Percentiles rank a stretch among this genome's conserved stretches.
Conservation (phyloP, 805 yeast genomes). For the Candida dajiaensis region DNA sequence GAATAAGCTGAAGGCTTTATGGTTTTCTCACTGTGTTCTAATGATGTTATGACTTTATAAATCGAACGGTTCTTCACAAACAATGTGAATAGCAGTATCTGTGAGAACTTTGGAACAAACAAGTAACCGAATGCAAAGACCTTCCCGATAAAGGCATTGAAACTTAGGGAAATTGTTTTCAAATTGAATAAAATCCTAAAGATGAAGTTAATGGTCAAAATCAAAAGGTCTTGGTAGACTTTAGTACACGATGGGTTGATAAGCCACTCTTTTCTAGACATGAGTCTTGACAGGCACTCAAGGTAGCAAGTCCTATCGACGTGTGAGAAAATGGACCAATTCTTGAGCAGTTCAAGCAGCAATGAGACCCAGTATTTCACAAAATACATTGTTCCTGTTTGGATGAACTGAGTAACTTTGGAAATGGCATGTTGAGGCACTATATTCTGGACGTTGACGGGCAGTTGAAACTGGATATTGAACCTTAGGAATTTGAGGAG, state of each 20-base stretch:
- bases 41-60: constrained; percentile 20
- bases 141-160: constrained; percentile 50
- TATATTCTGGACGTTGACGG: not conserved
- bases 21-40: not conserved
- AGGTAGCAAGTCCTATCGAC: constrained; percentile 23
- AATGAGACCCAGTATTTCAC: constrained; percentile 9
- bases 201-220: constrained; percentile 5
- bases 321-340: constrained; percentile 7
- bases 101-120: constrained; percentile 41
- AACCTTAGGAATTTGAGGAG: constrained; percentile 11
- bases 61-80: constrained; percentile 46
- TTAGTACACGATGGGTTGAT: constrained; percentile 16
- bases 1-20: not conserved
- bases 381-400: not conserved
- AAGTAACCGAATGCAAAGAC: constrained; percentile 52
- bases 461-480: constrained; percentile 3
- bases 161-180: constrained; percentile 12
- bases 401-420: not conserved
- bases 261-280: constrained; percentile 18
- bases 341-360: constrained; percentile 5
- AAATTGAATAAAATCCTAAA: constrained; percentile 12
- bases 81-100: constrained; percentile 48
- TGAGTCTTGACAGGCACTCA: constrained; percentile 29
- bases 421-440: not conserved
- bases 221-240: constrained; percentile 6